Percentiles rank a stretch among this genome's conserved stretches.
phyloP scores from a whole-genome alignment of 352 stramenopile genomes.

The Phytophthora colocasiae region DNA sequence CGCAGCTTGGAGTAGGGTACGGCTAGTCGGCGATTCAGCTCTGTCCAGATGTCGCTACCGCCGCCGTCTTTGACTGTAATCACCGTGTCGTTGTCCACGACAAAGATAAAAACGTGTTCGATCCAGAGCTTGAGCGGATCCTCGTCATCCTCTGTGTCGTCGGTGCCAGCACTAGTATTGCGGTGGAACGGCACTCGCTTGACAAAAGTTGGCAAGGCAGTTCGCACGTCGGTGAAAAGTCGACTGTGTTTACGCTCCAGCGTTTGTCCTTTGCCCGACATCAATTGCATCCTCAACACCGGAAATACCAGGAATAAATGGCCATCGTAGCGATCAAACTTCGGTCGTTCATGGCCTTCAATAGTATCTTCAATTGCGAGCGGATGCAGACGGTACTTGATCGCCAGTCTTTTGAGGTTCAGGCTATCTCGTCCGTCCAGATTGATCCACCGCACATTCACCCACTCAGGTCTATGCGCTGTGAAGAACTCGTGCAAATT shows the following conservation, averaged over 20 bases:
- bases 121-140: constrained; percentile 82
- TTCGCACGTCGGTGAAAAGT: constrained; percentile 17
- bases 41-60: constrained; percentile 72
- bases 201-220: constrained; percentile 48
- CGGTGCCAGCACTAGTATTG: constrained; percentile 23
- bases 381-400: constrained; percentile 89
- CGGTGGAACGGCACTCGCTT: constrained; percentile 40
- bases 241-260: constrained; percentile 47
- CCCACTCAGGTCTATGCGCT: constrained; percentile 71
- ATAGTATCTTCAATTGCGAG: constrained; percentile 89
- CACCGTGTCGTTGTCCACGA: constrained; percentile 83
- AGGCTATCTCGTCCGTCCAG: constrained; percentile 80
- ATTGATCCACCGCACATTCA: constrained; percentile 91
- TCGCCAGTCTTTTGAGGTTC: constrained; percentile 86
- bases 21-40: constrained; percentile 75
- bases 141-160: constrained; percentile 48
- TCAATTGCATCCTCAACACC: constrained; percentile 75
- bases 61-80: constrained; percentile 86
- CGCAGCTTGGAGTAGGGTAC: constrained; percentile 91
- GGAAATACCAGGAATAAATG: constrained; percentile 89
- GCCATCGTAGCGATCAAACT: constrained; percentile 87
- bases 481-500: constrained; percentile 82
- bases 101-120: constrained; percentile 86
- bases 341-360: constrained; percentile 86
- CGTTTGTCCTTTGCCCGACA: constrained; percentile 44